Base-by-base conservation (phyloP, 805 yeast species). In the Teunomyces barrocoloradensis region DNA sequence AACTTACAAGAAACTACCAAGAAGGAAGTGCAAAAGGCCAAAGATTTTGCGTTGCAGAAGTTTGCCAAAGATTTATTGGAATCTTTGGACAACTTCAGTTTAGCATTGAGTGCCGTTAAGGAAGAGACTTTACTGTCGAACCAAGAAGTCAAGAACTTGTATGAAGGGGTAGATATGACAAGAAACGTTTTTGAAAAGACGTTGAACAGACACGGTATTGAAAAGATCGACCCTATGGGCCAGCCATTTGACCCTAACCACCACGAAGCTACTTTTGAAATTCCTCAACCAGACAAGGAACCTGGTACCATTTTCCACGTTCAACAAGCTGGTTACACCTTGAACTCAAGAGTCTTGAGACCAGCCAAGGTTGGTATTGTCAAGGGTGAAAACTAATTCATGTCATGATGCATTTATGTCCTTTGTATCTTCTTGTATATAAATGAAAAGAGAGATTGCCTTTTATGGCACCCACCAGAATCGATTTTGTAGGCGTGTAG, bases 301-400 rank as follows among this genome's bases (percentile, higher is more conserved):
- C 88, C 96, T 13, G 96, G 96, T 50, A 85, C 96, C 23, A 89
- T 90, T 49, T 87, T 91, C 82, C 88, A 81, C 61, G 97, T 91
- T 50, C 96, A 90, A 73, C 96, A 87, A 71, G 79, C 85, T 20
- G 97, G 97, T 37, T 90, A 84, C 73, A 82, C 85, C 50, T 77
- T 89, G 61, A 89, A 89, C 72, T 82, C 85, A 58, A 81, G 97
- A 65, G 96, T 90, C 29, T 78, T 90, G 64, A 82, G 97, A 72
- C 96, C 97, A 28, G 96, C 97, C 49, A 90, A 90, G 77, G 97
- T 90, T 55, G 97, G 97, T 58, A 81, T 90, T 61, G 97, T 90
- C 55, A 88, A 86, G 73, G 80, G 68, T 50, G 44, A 29, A 12
- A 28, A 40, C 15, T 37, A 37, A 23, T 13, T 37, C 25, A 23